phyloP scores from a whole-genome alignment of 352 stramenopile genomes.

The Phytopythium boreale region DNA sequence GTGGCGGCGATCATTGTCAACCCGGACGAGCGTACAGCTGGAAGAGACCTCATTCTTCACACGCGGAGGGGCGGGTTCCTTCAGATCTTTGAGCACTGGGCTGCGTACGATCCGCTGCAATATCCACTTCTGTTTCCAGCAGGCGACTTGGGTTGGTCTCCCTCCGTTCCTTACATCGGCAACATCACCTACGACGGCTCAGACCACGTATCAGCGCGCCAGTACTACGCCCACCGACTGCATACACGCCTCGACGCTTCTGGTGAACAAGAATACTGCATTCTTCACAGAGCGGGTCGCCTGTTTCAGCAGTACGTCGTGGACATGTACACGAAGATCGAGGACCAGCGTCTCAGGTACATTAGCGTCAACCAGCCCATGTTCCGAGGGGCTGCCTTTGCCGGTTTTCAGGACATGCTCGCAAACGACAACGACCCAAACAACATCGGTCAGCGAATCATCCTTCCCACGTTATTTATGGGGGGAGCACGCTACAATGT shows the following conservation, averaged over 20 bases:
- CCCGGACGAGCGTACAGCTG: too few species aligned
- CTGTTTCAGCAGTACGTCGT: conserved; percentile 18
- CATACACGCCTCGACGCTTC: conserved; percentile 1
- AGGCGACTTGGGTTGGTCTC: conserved; percentile 9
- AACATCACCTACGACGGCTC: background rate
- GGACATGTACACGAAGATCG: conserved; percentile 9
- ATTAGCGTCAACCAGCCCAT: background rate
- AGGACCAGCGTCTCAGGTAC: conserved; percentile 14
- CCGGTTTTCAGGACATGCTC: background rate
- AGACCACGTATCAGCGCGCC: conserved; percentile 2
- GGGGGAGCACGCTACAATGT: conserved; percentile 17
- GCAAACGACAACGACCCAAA: background rate
- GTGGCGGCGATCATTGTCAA: too few species aligned
- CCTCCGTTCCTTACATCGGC: background rate
- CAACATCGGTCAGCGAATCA: background rate
- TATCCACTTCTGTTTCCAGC: conserved; percentile 7
- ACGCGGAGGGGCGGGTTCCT: too few species aligned
- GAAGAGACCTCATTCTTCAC: too few species aligned
- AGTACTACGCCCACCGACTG: conserved; percentile 8
- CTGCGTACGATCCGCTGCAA: conserved; percentile 9
- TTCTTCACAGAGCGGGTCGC: conserved; percentile 2
- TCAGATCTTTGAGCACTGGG: too few species aligned
- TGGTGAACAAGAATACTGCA: background rate
- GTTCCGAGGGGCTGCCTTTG: background rate
- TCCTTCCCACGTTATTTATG: background rate